These are phyloP conservation scores for Erodium trifolium DNA, from an alignment of 441 rosid species.

Conservation along the genomic window DNA sequence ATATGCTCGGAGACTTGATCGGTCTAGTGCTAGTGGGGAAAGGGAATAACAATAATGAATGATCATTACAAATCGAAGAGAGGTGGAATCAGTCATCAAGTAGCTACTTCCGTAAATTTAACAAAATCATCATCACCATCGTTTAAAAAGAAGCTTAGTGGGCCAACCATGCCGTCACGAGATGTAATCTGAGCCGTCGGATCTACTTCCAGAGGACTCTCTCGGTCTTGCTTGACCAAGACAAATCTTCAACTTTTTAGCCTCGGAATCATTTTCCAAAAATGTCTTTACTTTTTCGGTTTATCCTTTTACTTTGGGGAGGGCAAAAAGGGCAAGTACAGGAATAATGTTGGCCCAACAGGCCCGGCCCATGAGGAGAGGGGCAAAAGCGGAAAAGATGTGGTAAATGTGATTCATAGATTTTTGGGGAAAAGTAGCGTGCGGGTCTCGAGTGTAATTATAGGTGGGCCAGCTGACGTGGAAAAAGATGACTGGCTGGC, in stretches of 20 bases:
- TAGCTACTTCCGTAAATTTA: neutral
- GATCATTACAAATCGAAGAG: too few relatives aligned
- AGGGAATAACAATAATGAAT: too few relatives aligned
- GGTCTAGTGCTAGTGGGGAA: too few relatives aligned
- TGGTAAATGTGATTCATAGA: too few relatives aligned
- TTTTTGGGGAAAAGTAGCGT: too few relatives aligned
- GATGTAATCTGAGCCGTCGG: neutral
- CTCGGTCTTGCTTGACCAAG: neutral
- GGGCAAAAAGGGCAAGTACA: neutral
- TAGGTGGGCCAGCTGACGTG: slow-evolving; percentile 29
- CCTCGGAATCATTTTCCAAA: neutral
- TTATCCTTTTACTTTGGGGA: neutral
- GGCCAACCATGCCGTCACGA: neutral
- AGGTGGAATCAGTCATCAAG: neutral
- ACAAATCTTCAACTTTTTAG: neutral
- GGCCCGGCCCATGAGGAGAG: neutral
- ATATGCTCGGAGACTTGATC: too few relatives aligned
- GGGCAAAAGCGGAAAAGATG: too few relatives aligned
- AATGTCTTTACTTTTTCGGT: neutral
- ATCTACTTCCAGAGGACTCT: neutral
- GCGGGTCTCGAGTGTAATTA: slow-evolving; percentile 2
- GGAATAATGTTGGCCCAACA: too few relatives aligned
- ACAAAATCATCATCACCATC: neutral
- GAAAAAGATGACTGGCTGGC: slow-evolving; percentile 27
- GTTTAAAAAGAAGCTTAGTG: neutral